These are phyloP conservation scores for Cytospora chrysosperma DNA, from an alignment of 2,329 filamentous ascomycete species.

Conservation along the genomic window DNA sequence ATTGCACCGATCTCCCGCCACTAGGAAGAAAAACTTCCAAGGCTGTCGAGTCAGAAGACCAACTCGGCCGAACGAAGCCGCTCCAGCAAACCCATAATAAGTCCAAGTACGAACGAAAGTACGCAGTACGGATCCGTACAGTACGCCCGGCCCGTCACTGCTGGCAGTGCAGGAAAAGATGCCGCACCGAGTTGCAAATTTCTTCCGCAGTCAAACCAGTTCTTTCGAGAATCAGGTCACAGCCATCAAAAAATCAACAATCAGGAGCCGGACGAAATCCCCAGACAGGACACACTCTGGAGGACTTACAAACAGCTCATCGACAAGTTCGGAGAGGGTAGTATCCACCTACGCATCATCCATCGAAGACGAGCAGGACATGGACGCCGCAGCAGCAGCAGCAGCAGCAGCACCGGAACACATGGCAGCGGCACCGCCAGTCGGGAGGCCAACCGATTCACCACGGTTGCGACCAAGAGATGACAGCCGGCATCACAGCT, in stretches of 20 bases:
- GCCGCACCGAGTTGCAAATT: constrained; percentile 58
- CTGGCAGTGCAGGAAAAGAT: constrained; percentile 36
- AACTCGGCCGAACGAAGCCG: not conserved
- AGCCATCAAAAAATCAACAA: constrained; percentile 45
- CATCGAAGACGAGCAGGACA: constrained; percentile 33
- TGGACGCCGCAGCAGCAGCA: constrained; percentile 28
- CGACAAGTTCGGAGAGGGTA: constrained; percentile 35
- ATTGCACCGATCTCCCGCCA: not conserved
- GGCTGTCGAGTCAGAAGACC: not conserved
- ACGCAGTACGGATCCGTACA: not conserved
- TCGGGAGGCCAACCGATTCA: constrained; percentile 28
- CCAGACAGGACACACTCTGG: constrained; percentile 28
- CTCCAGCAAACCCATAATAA: not conserved
- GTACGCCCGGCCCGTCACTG: not conserved
- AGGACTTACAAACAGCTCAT: constrained; percentile 24
- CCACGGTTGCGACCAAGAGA: constrained; percentile 20
- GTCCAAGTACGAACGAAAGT: not conserved
- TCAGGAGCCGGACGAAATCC: constrained; percentile 35
- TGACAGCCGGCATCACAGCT: constrained; percentile 18
- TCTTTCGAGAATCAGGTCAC: constrained; percentile 47
- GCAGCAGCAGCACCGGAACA: constrained; percentile 20
- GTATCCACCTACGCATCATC: constrained; percentile 38
- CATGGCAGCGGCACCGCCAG: constrained; percentile 27
- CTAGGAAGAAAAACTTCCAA: not conserved
- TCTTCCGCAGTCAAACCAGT: constrained; percentile 54